A percentile compares a stretch with the other conserved stretches of the same genome.
These are phyloP conservation scores for Neocallimastix lanati DNA, from an alignment of 192 early-diverging fungal species.

Conservation along the genomic window DNA sequence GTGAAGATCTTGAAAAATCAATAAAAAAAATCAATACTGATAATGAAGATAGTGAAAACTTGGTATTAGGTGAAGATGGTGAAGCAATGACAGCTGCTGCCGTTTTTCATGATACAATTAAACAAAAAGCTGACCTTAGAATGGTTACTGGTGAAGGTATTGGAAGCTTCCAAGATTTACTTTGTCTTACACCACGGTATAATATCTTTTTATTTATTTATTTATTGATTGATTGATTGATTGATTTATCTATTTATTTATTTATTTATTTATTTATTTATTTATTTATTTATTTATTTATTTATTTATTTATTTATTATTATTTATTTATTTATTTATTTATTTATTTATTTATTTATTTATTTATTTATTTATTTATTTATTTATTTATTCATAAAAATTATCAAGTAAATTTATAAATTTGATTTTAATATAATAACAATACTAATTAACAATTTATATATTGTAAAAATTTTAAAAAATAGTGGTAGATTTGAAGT, in stretches of 20 bases:
- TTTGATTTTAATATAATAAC: too few species aligned
- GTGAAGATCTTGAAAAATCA: conserved; percentile 9
- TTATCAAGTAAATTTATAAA: too few species aligned
- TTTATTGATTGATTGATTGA: too few species aligned
- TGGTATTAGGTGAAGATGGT: conserved; percentile 42
- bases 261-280: too few species aligned
- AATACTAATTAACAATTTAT: too few species aligned
- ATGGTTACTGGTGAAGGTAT: conserved; percentile 73
- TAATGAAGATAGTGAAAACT: conserved; percentile 22
- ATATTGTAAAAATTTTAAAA: not conserved
- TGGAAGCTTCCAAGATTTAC: conserved; percentile 68
- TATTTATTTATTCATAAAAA: too few species aligned
- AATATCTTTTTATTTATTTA: not conserved
- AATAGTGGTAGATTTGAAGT: conserved; percentile 81
- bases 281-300: too few species aligned
- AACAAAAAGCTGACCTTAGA: conserved; percentile 75
- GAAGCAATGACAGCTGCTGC: conserved; percentile 43
- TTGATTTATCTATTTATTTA: too few species aligned
- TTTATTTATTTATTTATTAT: too few species aligned
- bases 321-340: too few species aligned
- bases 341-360: too few species aligned
- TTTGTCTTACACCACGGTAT: conserved; percentile 80
- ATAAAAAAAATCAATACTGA: conserved; percentile 5
- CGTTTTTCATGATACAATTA: conserved; percentile 79
- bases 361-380: too few species aligned